Evolutionary conservation across 2,329 filamentous ascomycete species (phyloP).

Genomic region (Tolypocladium endophyticum): DNA sequence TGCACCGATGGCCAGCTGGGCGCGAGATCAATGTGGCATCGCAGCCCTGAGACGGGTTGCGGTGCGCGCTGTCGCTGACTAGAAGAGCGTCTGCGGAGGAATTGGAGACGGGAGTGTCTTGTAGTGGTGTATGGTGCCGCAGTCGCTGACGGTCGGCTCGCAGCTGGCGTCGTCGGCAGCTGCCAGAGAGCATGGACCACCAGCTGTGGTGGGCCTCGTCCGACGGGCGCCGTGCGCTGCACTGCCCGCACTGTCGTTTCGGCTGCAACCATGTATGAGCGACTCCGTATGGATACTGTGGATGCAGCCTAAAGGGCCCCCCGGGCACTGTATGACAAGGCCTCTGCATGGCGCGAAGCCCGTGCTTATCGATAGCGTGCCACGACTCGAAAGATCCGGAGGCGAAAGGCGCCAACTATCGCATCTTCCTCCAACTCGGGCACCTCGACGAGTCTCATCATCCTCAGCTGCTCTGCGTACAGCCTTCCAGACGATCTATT

Average conservation of each 20-base stretch:
- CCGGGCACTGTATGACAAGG: neutral
- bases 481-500: neutral
- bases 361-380: neutral
- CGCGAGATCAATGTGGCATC: neutral
- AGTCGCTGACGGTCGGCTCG: neutral
- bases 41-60: neutral
- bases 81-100: neutral
- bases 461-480: neutral
- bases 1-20: neutral
- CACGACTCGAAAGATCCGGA: neutral
- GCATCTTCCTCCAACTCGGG: neutral
- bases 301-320: neutral
- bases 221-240: conserved; percentile 4
- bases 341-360: neutral
- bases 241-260: neutral
- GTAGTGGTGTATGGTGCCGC: no score
- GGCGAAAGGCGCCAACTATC: neutral
- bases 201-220: neutral
- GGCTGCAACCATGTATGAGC: neutral
- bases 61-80: neutral
- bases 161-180: neutral
- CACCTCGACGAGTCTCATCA: neutral
- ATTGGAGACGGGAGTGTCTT: neutral
- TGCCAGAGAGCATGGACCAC: neutral
- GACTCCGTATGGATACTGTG: no score